Conservation (phyloP, 306 rosid genomes). For the Cicer pinnatifidum region DNA sequence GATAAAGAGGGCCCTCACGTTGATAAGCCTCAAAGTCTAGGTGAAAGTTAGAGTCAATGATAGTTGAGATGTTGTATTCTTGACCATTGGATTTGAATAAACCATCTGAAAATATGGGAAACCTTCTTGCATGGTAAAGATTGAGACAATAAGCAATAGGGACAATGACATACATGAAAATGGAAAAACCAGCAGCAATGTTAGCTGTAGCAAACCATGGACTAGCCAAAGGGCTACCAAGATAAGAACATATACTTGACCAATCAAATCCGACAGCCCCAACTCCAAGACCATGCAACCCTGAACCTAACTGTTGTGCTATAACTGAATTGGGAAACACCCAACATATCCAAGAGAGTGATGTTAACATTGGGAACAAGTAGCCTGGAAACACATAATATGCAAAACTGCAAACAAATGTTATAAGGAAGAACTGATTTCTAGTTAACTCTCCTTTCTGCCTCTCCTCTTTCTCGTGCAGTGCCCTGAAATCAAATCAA, state of each 20-base stretch:
- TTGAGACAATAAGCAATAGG: constrained; percentile 72
- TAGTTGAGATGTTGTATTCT: constrained; percentile 70
- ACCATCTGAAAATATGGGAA: constrained; percentile 80
- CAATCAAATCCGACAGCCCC: constrained; percentile 78
- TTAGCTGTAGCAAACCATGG: constrained; percentile 95
- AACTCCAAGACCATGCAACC: constrained; percentile 79
- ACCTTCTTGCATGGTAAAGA: constrained; percentile 64
- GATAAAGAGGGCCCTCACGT: constrained; percentile 65
- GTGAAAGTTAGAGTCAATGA: constrained; percentile 65
- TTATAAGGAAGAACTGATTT: constrained; percentile 72
- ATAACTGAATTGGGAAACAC: constrained; percentile 66
- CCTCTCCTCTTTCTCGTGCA: constrained; percentile 79
- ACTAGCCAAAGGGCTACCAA: constrained; percentile 83
- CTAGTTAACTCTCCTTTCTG: constrained; percentile 60
- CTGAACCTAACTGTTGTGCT: constrained; percentile 81
- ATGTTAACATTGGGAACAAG: constrained; percentile 73
- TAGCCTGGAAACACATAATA: constrained; percentile 82
- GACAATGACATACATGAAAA: constrained; percentile 59
- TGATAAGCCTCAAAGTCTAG: constrained; percentile 66
- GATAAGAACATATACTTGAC: constrained; percentile 79
- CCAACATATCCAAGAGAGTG: constrained; percentile 86
- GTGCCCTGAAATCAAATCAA: constrained; percentile 60
- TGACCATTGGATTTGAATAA: constrained; percentile 69
- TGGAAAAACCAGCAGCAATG: constrained; percentile 68
- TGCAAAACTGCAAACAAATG: constrained; percentile 72